These are phyloP conservation scores for Posidonia australis DNA, from an alignment of 106 monocot genomes.

Conservation along the genomic window DNA sequence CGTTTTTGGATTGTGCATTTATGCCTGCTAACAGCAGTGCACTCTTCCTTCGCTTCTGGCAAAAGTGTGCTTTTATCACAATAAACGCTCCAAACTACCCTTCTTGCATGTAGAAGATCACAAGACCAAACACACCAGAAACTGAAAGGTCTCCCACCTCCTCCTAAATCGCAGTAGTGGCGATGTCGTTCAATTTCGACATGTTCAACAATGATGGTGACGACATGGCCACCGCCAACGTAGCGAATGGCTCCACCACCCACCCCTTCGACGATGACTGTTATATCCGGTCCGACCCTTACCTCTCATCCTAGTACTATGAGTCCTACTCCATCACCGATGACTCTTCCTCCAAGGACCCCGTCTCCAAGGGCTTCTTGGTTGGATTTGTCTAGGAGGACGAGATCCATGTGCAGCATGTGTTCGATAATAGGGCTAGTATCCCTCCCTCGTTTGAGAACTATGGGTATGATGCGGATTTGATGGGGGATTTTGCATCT, in stretches of 20 bases:
- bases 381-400: conserved; percentile 1
- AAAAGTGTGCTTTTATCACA: no score
- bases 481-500: conserved; percentile 9
- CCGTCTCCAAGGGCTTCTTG: neutral
- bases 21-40: no score
- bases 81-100: no score
- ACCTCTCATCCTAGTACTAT: conserved; percentile 33
- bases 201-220: conserved; percentile 35
- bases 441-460: conserved; percentile 40
- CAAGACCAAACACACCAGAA: neutral
- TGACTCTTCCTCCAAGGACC: conserved; percentile 4
- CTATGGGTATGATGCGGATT: conserved; percentile 37
- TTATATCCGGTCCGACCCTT: conserved; percentile 32
- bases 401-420: conserved; percentile 16
- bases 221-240: neutral
- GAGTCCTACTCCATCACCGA: conserved; percentile 18
- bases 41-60: no score
- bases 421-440: conserved; percentile 12
- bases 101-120: no score
- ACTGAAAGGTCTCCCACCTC: no score
- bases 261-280: conserved; percentile 45
- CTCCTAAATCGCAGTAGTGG: neutral
- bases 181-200: conserved; percentile 38
- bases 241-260: neutral
- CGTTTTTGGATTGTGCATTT: no score